phyloP scores from a whole-genome alignment of 257 asterid genomes.

The Nicotiana otophora region DNA sequence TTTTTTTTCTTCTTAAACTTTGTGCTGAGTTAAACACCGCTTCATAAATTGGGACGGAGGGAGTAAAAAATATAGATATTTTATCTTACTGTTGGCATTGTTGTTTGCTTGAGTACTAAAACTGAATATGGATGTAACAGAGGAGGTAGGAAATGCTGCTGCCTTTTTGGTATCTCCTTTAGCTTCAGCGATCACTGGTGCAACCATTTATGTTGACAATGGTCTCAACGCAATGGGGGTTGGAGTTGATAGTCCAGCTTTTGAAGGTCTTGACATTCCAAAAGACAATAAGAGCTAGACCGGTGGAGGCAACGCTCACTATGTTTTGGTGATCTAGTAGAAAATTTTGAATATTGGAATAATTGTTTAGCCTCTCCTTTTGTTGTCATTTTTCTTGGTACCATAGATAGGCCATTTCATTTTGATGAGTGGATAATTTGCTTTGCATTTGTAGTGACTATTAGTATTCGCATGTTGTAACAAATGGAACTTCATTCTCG shows the following conservation, averaged over 20 bases:
- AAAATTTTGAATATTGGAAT: slow-evolving; percentile 18
- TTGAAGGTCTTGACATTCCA: slow-evolving; percentile 54
- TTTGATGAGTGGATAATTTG: background rate
- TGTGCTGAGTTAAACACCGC: too few species aligned
- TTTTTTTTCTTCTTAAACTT: too few species aligned
- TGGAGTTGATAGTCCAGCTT: slow-evolving; percentile 73
- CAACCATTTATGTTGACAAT: slow-evolving; percentile 63
- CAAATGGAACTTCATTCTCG: background rate
- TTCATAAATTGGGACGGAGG: too few species aligned
- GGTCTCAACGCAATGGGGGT: slow-evolving; percentile 85
- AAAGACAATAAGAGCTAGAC: slow-evolving; percentile 38
- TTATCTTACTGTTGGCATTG: background rate
- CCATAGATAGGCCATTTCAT: background rate
- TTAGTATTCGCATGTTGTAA: background rate
- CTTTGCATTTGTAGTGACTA: background rate
- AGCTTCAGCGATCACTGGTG: slow-evolving; percentile 83
- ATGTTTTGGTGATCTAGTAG: background rate
- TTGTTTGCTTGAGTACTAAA: background rate
- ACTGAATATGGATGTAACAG: slow-evolving; percentile 36
- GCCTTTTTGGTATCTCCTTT: slow-evolving; percentile 68
- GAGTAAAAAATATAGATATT: background rate
- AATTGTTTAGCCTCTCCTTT: slow-evolving; percentile 16
- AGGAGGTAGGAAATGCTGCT: slow-evolving; percentile 76
- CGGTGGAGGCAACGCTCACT: background rate
- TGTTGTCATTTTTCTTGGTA: slow-evolving; percentile 7